A percentile compares a stretch with the other conserved stretches of the same genome.
phyloP scores from a whole-genome alignment of 495 filamentous ascomycete genomes.

The Neurospora intermedia region DNA sequence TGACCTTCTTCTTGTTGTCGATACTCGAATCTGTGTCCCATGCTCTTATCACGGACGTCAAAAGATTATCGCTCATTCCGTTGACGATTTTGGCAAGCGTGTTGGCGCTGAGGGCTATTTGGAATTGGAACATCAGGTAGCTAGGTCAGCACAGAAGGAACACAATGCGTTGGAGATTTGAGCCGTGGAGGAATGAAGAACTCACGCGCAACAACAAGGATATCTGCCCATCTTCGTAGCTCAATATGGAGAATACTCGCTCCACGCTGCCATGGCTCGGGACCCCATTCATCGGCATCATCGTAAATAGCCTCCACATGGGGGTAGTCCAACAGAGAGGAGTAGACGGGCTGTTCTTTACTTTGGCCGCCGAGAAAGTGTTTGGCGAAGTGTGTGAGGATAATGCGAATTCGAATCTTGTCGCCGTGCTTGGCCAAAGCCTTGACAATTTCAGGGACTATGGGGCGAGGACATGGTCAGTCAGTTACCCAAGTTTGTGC shows the following conservation, averaged over 20 bases:
- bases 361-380: constrained; percentile 62
- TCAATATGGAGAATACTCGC: constrained; percentile 76
- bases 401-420: constrained; percentile 63
- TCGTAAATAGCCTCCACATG: constrained; percentile 62
- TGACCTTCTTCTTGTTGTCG: constrained; percentile 43
- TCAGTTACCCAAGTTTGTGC: not conserved
- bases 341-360: constrained; percentile 53
- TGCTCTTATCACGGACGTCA: constrained; percentile 66
- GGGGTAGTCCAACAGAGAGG: constrained; percentile 35
- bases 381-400: constrained; percentile 61
- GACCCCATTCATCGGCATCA: constrained; percentile 72
- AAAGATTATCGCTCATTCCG: constrained; percentile 24
- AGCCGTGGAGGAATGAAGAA: not conserved
- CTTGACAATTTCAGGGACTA: constrained; percentile 56
- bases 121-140: not conserved
- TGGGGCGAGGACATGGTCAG: not conserved
- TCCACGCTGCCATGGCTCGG: constrained; percentile 56
- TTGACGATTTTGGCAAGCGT: constrained; percentile 55
- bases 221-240: constrained; percentile 51
- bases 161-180: not conserved
- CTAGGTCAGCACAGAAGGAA: not conserved
- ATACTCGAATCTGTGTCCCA: constrained; percentile 69
- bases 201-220: constrained; percentile 65
- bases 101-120: constrained; percentile 47
- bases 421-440: constrained; percentile 42